Evolutionary conservation across 192 early-diverging fungal genomes (phyloP).

Genomic region (Linnemannia schmuckeri): DNA sequence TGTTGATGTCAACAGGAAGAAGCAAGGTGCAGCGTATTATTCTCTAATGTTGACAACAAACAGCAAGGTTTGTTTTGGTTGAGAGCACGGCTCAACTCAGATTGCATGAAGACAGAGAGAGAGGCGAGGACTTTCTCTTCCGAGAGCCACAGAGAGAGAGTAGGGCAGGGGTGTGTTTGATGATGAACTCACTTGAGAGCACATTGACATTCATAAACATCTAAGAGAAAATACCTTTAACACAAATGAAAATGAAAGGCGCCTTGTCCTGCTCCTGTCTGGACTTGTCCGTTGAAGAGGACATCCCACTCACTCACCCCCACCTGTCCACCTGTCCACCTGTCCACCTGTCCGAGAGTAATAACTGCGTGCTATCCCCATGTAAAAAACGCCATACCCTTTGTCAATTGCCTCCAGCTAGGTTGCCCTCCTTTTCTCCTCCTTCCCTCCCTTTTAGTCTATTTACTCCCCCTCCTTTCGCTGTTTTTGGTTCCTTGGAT

Average conservation of each 20-base stretch:
- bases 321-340: no score
- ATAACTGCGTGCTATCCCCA: neutral
- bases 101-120: neutral
- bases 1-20: no score
- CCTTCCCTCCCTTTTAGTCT: neutral
- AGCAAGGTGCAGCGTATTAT: no score
- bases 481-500: neutral
- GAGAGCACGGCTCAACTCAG: slow-evolving; percentile 4
- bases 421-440: neutral
- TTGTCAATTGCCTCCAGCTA: neutral
- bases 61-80: neutral
- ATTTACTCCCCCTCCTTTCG: neutral
- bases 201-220: neutral
- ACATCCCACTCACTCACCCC: no score
- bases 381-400: neutral
- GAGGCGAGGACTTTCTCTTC: neutral
- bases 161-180: neutral
- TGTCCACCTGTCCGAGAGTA: no score
- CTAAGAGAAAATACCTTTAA: no score
- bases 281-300: no score
- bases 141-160: neutral
- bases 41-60: no score
- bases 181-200: neutral
- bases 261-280: no score
- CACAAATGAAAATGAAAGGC: no score